A percentile compares a stretch with the other conserved stretches of the same genome.
Evolutionary conservation across 2,329 filamentous ascomycete species (phyloP).

Genomic region (Botrytis cinerea): DNA sequence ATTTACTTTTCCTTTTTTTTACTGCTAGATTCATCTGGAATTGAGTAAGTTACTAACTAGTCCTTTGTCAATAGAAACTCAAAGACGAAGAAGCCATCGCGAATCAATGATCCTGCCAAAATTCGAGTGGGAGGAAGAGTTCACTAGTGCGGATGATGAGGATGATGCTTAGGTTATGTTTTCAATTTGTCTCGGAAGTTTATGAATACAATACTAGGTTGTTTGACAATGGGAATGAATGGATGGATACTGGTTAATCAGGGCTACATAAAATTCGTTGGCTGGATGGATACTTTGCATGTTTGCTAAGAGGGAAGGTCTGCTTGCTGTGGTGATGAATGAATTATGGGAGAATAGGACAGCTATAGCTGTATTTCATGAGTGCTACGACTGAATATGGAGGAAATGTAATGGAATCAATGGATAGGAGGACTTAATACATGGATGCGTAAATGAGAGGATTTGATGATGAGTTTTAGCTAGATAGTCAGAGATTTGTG

Average conservation of each 20-base stretch:
- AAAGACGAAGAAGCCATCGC: background rate
- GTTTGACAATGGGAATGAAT: background rate
- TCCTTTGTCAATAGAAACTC: background rate
- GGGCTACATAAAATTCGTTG: no score
- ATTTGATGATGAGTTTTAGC: background rate
- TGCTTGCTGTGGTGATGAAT: no score
- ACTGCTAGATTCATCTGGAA: no score
- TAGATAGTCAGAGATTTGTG: background rate
- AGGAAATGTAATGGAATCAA: no score
- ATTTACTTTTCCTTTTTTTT: background rate
- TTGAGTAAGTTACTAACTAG: no score
- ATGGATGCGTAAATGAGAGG: background rate
- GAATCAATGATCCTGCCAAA: conserved; percentile 2
- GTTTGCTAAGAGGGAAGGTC: no score
- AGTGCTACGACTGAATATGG: no score
- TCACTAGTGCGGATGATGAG: background rate
- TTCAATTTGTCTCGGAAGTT: background rate
- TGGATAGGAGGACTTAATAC: background rate
- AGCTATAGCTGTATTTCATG: no score
- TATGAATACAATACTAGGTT: background rate
- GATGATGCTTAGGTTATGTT: background rate
- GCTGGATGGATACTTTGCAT: no score
- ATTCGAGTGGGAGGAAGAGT: conserved; percentile 11
- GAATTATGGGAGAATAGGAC: no score
- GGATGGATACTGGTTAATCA: background rate